Percentiles rank a stretch among this genome's conserved stretches.
Conservation (phyloP, 78 protist species). For the Protostelium mycophagum region DNA sequence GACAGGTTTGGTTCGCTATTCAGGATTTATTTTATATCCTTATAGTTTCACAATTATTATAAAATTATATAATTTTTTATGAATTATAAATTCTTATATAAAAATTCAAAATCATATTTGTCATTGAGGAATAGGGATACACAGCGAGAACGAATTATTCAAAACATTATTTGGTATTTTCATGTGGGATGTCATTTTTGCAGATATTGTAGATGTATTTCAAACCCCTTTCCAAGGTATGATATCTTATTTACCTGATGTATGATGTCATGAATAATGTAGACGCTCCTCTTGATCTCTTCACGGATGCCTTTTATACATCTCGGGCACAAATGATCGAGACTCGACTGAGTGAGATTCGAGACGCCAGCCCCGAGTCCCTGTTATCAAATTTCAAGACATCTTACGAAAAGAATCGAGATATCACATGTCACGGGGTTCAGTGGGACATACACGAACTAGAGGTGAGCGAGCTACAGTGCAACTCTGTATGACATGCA, state of each 20-base stretch:
- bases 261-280: no score
- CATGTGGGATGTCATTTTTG: neutral
- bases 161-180: neutral
- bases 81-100: no score
- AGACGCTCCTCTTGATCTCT: neutral
- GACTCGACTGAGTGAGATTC: neutral
- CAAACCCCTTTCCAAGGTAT: neutral
- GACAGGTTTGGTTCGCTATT: neutral
- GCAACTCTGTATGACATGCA: neutral
- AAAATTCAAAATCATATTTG: neutral
- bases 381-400: neutral
- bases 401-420: neutral
- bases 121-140: neutral
- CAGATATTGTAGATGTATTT: neutral
- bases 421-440: neutral
- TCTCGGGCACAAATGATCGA: neutral
- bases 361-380: neutral
- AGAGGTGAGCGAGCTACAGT: neutral
- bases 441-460: neutral
- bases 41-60: no score
- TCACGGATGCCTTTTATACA: neutral
- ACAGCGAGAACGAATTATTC: neutral
- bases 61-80: no score
- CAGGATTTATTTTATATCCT: no score
- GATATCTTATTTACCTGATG: neutral